A percentile compares a stretch with the other conserved stretches of the same genome.
Conservation (phyloP, 768 basidiomycete species). For the Astraeus odoratus region DNA sequence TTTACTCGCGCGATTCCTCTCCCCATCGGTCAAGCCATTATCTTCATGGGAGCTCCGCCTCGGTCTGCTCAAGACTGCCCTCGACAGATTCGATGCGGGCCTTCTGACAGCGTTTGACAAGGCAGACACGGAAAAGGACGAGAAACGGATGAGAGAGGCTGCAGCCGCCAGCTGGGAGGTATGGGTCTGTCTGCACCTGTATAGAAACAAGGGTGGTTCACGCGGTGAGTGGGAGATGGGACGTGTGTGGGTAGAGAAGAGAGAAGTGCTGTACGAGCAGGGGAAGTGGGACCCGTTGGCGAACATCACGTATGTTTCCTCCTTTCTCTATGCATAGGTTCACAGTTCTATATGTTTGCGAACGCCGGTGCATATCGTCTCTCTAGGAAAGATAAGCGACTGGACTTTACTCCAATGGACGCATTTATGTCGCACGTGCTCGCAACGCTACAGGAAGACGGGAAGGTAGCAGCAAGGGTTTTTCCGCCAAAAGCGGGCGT, state of each 20-base stretch:
- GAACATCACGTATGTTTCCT: constrained; percentile 65
- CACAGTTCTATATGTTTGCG: background rate
- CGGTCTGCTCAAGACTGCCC: constrained; percentile 63
- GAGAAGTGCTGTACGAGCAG: constrained; percentile 88
- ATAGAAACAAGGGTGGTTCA: background rate
- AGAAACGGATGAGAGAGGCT: constrained; percentile 70
- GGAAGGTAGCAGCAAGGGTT: constrained; percentile 72
- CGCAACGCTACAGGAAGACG: constrained; percentile 61
- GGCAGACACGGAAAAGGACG: constrained; percentile 72
- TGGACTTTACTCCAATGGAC: constrained; percentile 94
- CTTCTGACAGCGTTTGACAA: constrained; percentile 84
- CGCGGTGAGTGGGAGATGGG: constrained; percentile 80
- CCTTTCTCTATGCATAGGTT: background rate
- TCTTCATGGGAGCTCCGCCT: constrained; percentile 56
- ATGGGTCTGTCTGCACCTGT: constrained; percentile 39
- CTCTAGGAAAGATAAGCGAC: constrained; percentile 42
- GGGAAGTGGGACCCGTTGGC: constrained; percentile 72
- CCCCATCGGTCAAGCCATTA: constrained; percentile 62
- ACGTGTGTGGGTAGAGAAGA: constrained; percentile 92
- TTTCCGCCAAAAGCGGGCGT: constrained; percentile 81
- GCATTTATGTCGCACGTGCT: constrained; percentile 72
- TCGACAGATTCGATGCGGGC: constrained; percentile 83
- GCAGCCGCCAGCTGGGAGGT: constrained; percentile 86
- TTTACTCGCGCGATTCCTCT: constrained; percentile 71
- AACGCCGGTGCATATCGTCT: background rate